phyloP scores from a whole-genome alignment of 164 flowering plant species.

The Euptelea pleiosperma region DNA sequence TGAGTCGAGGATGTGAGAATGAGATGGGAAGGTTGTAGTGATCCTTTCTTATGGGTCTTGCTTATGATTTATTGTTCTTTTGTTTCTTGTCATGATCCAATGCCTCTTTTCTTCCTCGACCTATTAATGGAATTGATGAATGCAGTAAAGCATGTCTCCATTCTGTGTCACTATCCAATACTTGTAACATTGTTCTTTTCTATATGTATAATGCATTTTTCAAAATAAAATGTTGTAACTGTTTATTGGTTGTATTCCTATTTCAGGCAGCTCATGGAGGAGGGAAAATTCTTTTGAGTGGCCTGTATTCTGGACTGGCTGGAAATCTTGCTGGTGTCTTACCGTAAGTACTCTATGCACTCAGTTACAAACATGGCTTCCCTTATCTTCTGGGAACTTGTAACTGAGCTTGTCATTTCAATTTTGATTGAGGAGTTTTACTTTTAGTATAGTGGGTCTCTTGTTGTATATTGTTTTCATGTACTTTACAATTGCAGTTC shows the following conservation, averaged over 20 bases:
- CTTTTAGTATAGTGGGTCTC: background rate
- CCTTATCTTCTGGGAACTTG: conserved; percentile 3
- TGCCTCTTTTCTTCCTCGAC: no score
- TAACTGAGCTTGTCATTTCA: background rate
- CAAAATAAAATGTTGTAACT: no score
- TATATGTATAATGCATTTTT: no score
- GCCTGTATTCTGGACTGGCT: conserved; percentile 83
- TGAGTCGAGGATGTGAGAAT: background rate
- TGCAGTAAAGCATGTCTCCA: no score
- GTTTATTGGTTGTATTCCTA: background rate
- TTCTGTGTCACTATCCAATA: no score
- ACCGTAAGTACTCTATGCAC: conserved; percentile 56
- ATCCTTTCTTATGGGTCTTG: background rate
- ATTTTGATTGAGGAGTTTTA: background rate
- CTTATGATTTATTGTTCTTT: no score
- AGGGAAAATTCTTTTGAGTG: conserved; percentile 66
- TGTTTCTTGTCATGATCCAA: no score
- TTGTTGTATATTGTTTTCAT: background rate
- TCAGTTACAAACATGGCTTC: background rate
- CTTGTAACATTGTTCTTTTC: no score
- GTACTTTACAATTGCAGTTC: background rate
- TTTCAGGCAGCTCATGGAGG: conserved; percentile 79
- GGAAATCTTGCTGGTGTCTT: conserved; percentile 93
- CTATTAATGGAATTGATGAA: no score
- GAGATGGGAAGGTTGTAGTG: background rate